These are phyloP conservation scores for Fusarium phyllophilum DNA, from an alignment of 2,329 filamentous ascomycete species.

Conservation along the genomic window DNA sequence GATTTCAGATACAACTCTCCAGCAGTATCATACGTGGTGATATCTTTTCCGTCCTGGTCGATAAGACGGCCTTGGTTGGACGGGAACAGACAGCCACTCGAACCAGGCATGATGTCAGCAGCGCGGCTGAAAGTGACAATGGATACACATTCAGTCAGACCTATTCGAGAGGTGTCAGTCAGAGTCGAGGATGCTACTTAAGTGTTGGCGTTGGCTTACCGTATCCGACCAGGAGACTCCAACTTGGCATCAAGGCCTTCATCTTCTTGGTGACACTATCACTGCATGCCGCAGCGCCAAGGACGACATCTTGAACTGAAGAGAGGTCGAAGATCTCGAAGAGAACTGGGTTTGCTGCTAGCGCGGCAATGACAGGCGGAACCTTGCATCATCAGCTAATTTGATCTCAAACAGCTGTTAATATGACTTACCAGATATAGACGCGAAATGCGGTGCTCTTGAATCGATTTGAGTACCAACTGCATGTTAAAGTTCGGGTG, in stretches of 20 bases:
- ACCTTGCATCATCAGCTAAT: background rate
- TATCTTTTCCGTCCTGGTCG: background rate
- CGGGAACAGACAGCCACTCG: background rate
- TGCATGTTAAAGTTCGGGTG: background rate
- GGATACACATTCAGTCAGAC: background rate
- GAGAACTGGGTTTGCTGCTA: fast-evolving
- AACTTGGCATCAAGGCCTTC: background rate
- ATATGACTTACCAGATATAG: background rate
- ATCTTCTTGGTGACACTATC: background rate
- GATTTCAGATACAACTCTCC: background rate
- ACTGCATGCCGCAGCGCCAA: background rate
- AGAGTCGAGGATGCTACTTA: fast-evolving
- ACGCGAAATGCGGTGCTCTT: background rate
- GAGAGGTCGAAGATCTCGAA: background rate
- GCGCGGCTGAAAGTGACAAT: background rate
- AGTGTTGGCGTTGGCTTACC: background rate
- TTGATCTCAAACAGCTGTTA: too few relatives aligned
- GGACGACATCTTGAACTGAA: background rate
- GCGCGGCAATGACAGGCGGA: background rate
- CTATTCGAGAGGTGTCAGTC: background rate
- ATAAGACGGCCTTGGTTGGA: background rate
- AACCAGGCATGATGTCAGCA: background rate
- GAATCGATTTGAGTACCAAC: background rate
- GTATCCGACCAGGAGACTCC: background rate
- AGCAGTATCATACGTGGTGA: background rate